Evolutionary conservation across 805 yeast genomes (phyloP), one percentile per base, ranked within the genome.

Genomic region (Saturnispora galanensis): DNA sequence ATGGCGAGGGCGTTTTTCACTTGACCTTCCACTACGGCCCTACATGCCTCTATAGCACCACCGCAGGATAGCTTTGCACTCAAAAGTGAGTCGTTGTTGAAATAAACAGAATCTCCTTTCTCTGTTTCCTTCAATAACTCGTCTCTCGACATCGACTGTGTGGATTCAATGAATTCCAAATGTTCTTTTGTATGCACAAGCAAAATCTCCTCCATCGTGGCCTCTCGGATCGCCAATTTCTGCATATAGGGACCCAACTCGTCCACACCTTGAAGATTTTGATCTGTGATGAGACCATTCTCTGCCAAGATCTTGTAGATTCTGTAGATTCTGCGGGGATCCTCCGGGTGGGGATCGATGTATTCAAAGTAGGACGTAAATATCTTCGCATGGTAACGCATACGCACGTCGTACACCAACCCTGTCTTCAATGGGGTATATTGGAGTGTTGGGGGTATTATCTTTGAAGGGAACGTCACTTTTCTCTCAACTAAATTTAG

Each of bases 341-440:
- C 98, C 62, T 93, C 99, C 4, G 99, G 99, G 60, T 93, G 99
- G 2, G 97, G 98, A 59, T 93, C 98, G 42, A 90, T 86, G 63
- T 90, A 90, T 62, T 90, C 96, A 55, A 77, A 84, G 53, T 90
- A 86, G 2, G 93, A 83, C 3, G 96, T 86, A 65, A 84, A 89
- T 43, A 93, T 81, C 59, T 88, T 86, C 34, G 97, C 95, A 61
- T 93, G 99, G 62, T 90, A 93, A 50, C 98, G 73, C 97, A 93
- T 93, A 50, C 97, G 73, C 16, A 88, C 97, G 62, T 93, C 99
- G 64, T 93, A 93, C 47, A 95, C 90, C 7, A 93, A 67, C 0
- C 98, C 99, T 0, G 98, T 90, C 60, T 88, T 90, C 56, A 84
- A 65, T 2, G 84, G 85, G 18, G 75, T 71, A 58, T 84, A 84